A percentile compares a stretch with the other conserved stretches of the same genome.
Conservation (phyloP, 2,329 filamentous ascomycete species). For the Nakataea oryzae region DNA sequence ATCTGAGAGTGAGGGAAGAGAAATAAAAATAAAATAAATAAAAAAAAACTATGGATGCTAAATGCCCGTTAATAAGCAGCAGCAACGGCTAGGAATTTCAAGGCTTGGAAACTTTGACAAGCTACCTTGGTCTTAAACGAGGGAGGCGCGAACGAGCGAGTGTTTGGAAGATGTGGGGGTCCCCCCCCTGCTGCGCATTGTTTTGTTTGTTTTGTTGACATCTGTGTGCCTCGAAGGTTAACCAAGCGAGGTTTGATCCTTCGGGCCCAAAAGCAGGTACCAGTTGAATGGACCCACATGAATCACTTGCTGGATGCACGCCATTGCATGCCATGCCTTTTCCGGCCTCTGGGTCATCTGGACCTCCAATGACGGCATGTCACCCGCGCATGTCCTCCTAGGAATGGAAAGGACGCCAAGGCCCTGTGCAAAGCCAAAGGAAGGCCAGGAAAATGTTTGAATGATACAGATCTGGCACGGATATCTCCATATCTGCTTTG, state of each 20-base stretch:
- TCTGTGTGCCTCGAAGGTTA: neutral
- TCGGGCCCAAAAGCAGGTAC: neutral
- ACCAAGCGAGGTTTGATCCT: neutral
- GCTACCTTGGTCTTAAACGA: neutral
- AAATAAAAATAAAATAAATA: too few species aligned
- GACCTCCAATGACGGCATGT: neutral
- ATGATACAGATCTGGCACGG: too few species aligned
- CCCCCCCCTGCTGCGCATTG: neutral
- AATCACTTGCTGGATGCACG: neutral
- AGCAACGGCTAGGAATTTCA: neutral
- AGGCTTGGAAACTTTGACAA: neutral
- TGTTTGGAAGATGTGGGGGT: neutral
- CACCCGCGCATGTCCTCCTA: neutral
- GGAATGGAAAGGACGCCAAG: neutral
- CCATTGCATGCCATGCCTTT: neutral
- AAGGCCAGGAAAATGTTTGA: too few species aligned
- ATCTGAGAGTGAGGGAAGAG: neutral
- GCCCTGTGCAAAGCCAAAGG: too few species aligned
- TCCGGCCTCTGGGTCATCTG: neutral
- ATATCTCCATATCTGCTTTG: too few species aligned
- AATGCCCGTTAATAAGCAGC: too few species aligned
- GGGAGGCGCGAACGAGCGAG: neutral
- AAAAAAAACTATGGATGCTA: too few species aligned
- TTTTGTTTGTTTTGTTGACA: slow-evolving; percentile 1
- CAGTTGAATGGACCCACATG: neutral